phyloP scores from a whole-genome alignment of 2,329 filamentous ascomycete genomes.

The Penicillium sp. region DNA sequence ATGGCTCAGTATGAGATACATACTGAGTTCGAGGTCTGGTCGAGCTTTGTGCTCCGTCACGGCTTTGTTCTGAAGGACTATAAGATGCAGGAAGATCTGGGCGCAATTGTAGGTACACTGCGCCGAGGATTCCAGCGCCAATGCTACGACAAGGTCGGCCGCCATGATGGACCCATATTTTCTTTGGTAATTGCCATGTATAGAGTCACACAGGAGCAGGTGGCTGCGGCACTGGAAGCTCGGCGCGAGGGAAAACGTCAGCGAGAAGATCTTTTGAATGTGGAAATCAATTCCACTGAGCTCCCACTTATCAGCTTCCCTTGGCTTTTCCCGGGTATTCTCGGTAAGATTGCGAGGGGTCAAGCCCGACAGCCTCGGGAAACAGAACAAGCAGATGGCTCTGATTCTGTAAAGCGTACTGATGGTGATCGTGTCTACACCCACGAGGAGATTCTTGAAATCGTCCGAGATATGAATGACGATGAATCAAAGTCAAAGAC shows the following conservation, averaged over 20 bases:
- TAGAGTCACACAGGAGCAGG: conserved; percentile 70
- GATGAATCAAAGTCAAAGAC: background rate
- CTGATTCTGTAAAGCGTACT: background rate
- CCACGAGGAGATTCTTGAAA: background rate
- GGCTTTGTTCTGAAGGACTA: conserved; percentile 73
- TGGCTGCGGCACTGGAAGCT: conserved; percentile 59
- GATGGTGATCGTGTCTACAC: background rate
- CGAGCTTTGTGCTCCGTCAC: conserved; percentile 76
- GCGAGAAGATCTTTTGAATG: conserved; percentile 6
- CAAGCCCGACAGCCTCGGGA: conserved; percentile 23
- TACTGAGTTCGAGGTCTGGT: conserved; percentile 91
- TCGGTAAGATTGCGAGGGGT: conserved; percentile 66
- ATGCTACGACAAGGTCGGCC: conserved; percentile 65
- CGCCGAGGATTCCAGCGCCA: conserved; percentile 66
- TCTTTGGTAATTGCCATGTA: conserved; percentile 88
- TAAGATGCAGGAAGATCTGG: conserved; percentile 82
- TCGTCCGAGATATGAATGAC: background rate
- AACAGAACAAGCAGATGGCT: background rate
- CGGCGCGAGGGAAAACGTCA: conserved; percentile 31
- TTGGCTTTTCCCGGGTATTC: conserved; percentile 77
- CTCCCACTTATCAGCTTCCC: conserved; percentile 91
- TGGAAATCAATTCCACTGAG: conserved; percentile 26
- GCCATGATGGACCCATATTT: conserved; percentile 58
- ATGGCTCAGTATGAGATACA: conserved; percentile 81
- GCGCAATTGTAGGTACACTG: conserved; percentile 63